These are phyloP conservation scores for Xylaria bambusicola DNA, from an alignment of 495 filamentous ascomycete species.

Conservation along the genomic window DNA sequence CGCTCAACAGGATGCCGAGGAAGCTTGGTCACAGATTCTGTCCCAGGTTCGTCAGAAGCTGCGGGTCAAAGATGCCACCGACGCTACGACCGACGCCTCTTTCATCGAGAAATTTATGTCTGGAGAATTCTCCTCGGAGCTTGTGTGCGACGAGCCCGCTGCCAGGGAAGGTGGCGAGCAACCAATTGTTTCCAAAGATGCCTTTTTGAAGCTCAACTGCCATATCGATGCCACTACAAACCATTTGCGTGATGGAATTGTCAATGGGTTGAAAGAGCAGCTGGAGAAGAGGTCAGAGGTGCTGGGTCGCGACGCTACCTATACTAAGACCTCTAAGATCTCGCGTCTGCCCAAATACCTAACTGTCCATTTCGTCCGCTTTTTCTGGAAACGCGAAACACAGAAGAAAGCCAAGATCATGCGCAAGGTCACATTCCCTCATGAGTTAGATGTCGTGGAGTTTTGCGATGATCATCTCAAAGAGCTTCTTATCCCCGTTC, in stretches of 20 bases:
- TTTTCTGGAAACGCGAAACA: constrained; percentile 93
- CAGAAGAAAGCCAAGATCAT: constrained; percentile 99
- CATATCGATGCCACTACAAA: constrained; percentile 86
- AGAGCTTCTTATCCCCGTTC: constrained; percentile 79
- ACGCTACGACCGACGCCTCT: constrained; percentile 54
- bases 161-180: constrained; percentile 77
- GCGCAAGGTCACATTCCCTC: constrained; percentile 95
- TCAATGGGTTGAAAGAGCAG: constrained; percentile 79
- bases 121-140: constrained; percentile 72
- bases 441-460: constrained; percentile 89
- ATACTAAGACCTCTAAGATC: constrained; percentile 89
- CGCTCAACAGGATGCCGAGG: constrained; percentile 96
- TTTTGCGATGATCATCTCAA: constrained; percentile 91
- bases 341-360: constrained; percentile 90
- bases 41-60: constrained; percentile 81
- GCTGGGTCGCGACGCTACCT: constrained; percentile 75
- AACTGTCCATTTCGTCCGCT: constrained; percentile 95
- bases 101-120: constrained; percentile 91
- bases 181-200: constrained; percentile 63
- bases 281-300: constrained; percentile 83
- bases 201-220: constrained; percentile 92
- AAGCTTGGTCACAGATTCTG: constrained; percentile 96
- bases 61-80: constrained; percentile 57
- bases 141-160: constrained; percentile 80
- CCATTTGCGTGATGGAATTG: constrained; percentile 84